Evolutionary conservation across 2,329 filamentous ascomycete species (phyloP).

Genomic region (Emmonsiellopsis sp.): DNA sequence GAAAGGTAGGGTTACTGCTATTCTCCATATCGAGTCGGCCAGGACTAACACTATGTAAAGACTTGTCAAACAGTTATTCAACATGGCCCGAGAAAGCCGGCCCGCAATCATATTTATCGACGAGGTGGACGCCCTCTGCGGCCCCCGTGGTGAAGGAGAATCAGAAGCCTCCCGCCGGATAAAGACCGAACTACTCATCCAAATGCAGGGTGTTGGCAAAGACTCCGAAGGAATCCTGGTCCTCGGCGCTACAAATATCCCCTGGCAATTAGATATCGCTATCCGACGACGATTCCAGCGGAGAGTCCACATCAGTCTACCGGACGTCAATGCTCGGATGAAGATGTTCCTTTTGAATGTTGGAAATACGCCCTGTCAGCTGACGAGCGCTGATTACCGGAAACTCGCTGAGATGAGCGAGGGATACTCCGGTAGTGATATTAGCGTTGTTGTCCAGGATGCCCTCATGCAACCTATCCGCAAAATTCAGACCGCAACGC

Average conservation of each 20-base stretch:
- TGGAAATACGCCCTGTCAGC: conserved; percentile 81
- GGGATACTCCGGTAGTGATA: conserved; percentile 94
- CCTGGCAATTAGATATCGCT: conserved; percentile 94
- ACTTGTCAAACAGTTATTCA: conserved; percentile 92
- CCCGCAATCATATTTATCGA: conserved; percentile 98
- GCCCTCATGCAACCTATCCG: conserved; percentile 95
- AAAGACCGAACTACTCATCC: conserved; percentile 95
- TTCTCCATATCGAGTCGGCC: not conserved
- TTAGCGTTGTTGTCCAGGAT: conserved; percentile 88
- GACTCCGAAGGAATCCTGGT: conserved; percentile 91
- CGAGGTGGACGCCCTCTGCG: conserved; percentile 93
- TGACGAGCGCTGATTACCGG: conserved; percentile 68
- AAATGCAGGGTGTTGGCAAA: conserved; percentile 98
- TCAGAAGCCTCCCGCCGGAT: conserved; percentile 95
- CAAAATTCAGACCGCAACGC: conserved; percentile 93
- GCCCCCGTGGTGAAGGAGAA: conserved; percentile 86
- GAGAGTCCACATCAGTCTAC: conserved; percentile 88
- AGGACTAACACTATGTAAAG: conserved; percentile 34
- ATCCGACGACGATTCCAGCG: conserved; percentile 94
- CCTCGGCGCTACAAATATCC: conserved; percentile 93
- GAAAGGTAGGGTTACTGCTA: conserved; percentile 56
- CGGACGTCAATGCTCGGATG: conserved; percentile 76
- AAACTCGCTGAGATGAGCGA: conserved; percentile 74
- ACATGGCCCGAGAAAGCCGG: conserved; percentile 96
- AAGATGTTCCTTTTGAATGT: conserved; percentile 94